Base-by-base conservation (phyloP, 75 land plant species). In the Isoetes taiwanensis region DNA sequence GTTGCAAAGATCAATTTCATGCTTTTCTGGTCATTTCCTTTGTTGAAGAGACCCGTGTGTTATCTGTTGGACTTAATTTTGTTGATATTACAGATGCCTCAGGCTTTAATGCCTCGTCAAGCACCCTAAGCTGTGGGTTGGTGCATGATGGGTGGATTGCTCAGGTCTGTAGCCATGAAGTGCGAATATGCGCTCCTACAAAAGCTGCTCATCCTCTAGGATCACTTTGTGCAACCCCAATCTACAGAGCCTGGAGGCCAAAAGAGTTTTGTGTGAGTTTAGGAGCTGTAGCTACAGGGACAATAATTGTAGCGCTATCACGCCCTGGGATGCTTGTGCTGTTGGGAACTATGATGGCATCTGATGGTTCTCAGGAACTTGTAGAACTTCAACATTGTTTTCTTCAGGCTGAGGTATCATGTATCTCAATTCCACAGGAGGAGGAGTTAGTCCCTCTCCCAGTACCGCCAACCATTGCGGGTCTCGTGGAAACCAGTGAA, bases 11-110 rank as follows among this genome's bases (percentile, higher is more conserved):
- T 68, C 35, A 62, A 21, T 79, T 75, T 66, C 90, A 93, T 65
- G 70, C 98, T 19, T 93, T 87, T 72, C 80, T 93, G 60, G 85
- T 88, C 37, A 58, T 93, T 43, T 84, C 98, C 20, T 93, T 93
- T 77, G 88, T 88, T 56, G 96, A 84, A 70, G 90, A 93, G 69
- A 87, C 98, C 17, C 80, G 98, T 30, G 83, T 93, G 3, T 69
- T 93, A 16, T 83, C 83, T 12, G 90, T 93, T 14, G 98, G 98
- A 1, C 62, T 84, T 31, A 87, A 73, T 59, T 93, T 93, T 60
- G 61, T 34, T 60, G 98, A 93, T 64, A 80, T 87, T 24, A 81
- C 86, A 58, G 98, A 87, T 63, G 76, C 75, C 38, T 75, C 79
- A 74, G 98, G 98, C 26, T 93, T 87, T 59, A 65, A 64, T 58